Conservation (phyloP, 768 basidiomycete genomes). For the Pulveroboletus sp. region DNA sequence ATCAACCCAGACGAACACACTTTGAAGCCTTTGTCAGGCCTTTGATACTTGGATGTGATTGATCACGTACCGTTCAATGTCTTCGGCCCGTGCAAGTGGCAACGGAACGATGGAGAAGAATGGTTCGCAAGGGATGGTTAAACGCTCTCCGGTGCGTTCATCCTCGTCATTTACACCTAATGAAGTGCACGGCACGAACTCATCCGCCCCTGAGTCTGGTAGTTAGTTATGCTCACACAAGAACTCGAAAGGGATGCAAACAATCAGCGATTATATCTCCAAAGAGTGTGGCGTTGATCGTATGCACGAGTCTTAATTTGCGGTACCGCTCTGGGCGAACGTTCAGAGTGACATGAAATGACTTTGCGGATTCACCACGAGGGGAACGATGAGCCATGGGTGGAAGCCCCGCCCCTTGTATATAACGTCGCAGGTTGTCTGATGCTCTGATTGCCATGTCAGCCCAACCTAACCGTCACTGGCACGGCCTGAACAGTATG, state of each 20-base stretch:
- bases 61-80: slow-evolving; percentile 40
- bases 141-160: slow-evolving; percentile 35
- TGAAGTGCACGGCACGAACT: slow-evolving; percentile 33
- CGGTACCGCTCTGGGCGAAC: slow-evolving; percentile 50
- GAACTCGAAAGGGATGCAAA: slow-evolving; percentile 25
- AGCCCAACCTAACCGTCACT: not conserved
- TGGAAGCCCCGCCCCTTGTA: slow-evolving; percentile 48
- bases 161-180: slow-evolving; percentile 40
- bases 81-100: slow-evolving; percentile 37
- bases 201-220: slow-evolving; percentile 36
- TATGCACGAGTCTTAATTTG: slow-evolving; percentile 47
- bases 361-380: slow-evolving; percentile 29
- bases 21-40: slow-evolving; percentile 19
- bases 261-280: slow-evolving; percentile 36
- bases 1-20: slow-evolving; percentile 49
- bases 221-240: slow-evolving; percentile 3
- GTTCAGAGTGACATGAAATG: slow-evolving; percentile 23
- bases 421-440: slow-evolving; percentile 44
- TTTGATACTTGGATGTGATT: not conserved
- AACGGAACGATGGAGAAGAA: slow-evolving; percentile 34
- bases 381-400: slow-evolving; percentile 34
- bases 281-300: slow-evolving; percentile 31
- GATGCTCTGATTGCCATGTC: slow-evolving; percentile 34
- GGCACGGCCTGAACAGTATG: not conserved
- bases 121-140: slow-evolving; percentile 44